phyloP scores from a whole-genome alignment of 2,329 filamentous ascomycete genomes.

The Coniosporium tulheliwenetii region DNA sequence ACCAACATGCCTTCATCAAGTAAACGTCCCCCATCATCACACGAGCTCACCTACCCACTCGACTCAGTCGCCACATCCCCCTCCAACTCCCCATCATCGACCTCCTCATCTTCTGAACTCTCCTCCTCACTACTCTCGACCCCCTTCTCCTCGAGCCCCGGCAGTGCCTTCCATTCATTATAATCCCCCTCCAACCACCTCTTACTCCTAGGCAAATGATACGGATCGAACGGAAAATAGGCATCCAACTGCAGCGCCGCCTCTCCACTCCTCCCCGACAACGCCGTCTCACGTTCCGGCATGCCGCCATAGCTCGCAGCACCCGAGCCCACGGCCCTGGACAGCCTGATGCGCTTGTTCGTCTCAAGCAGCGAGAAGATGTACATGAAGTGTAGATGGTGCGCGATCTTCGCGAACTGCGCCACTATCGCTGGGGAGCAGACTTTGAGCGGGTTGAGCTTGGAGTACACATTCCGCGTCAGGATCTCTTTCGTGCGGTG shows the following conservation, averaged over 20 bases:
- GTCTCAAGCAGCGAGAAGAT: constrained; percentile 76
- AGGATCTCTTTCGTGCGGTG: constrained; percentile 59
- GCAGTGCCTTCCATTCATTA: constrained; percentile 61
- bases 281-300: constrained; percentile 41
- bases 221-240: constrained; percentile 96
- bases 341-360: constrained; percentile 79
- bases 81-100: constrained; percentile 11
- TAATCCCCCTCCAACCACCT: constrained; percentile 80
- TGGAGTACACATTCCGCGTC: constrained; percentile 64
- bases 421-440: constrained; percentile 81
- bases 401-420: constrained; percentile 78
- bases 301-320: constrained; percentile 19
- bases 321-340: constrained; percentile 48
- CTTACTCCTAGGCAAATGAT: constrained; percentile 74
- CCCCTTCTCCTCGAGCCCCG: constrained; percentile 47
- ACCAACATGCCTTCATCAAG: too few species aligned
- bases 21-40: background rate
- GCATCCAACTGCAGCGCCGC: constrained; percentile 75
- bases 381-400: constrained; percentile 77
- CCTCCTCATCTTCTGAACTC: constrained; percentile 24
- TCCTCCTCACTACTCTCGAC: constrained; percentile 32
- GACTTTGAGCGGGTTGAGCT: constrained; percentile 88
- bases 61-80: constrained; percentile 5
- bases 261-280: constrained; percentile 46
- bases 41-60: too few species aligned